Conservation (phyloP, 2,329 filamentous ascomycete genomes). For the Epichloe brachyelytri region DNA sequence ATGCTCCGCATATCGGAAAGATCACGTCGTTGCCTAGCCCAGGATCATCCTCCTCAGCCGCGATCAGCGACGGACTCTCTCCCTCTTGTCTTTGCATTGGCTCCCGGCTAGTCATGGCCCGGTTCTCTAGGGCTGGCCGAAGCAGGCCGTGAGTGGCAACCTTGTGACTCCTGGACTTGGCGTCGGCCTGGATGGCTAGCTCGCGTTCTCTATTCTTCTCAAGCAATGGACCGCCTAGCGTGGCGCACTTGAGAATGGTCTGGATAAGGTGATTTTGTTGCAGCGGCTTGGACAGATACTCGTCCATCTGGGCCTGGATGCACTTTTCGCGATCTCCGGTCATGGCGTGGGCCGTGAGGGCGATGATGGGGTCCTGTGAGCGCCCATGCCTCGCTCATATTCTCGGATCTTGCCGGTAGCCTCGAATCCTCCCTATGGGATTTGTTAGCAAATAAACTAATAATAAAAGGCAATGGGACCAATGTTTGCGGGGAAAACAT, state of each 20-base stretch:
- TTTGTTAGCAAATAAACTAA: slow-evolving; percentile 20
- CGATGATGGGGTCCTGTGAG: slow-evolving; percentile 85
- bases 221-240: slow-evolving; percentile 69
- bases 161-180: slow-evolving; percentile 30
- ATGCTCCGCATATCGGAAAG: slow-evolving; percentile 26
- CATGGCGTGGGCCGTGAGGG: slow-evolving; percentile 95
- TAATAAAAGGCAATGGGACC: background rate
- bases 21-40: slow-evolving; percentile 37
- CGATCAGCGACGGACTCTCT: slow-evolving; percentile 49
- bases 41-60: slow-evolving; percentile 29
- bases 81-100: slow-evolving; percentile 38
- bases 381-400: slow-evolving; percentile 71
- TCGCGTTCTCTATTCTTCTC: slow-evolving; percentile 60
- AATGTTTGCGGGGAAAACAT: slow-evolving; percentile 6
- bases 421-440: slow-evolving; percentile 76
- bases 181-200: slow-evolving; percentile 37
- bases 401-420: slow-evolving; percentile 93
- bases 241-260: slow-evolving; percentile 93
- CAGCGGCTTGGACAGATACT: slow-evolving; percentile 91
- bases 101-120: slow-evolving; percentile 59
- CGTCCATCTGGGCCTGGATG: slow-evolving; percentile 97
- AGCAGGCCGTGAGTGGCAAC: slow-evolving; percentile 23
- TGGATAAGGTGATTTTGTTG: slow-evolving; percentile 97
- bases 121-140: slow-evolving; percentile 34
- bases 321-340: slow-evolving; percentile 96